A percentile compares a stretch with the other conserved stretches of the same genome.
These are phyloP conservation scores for Fusarium armeniacum DNA, from an alignment of 2,329 filamentous ascomycete genomes.

Conservation along the genomic window DNA sequence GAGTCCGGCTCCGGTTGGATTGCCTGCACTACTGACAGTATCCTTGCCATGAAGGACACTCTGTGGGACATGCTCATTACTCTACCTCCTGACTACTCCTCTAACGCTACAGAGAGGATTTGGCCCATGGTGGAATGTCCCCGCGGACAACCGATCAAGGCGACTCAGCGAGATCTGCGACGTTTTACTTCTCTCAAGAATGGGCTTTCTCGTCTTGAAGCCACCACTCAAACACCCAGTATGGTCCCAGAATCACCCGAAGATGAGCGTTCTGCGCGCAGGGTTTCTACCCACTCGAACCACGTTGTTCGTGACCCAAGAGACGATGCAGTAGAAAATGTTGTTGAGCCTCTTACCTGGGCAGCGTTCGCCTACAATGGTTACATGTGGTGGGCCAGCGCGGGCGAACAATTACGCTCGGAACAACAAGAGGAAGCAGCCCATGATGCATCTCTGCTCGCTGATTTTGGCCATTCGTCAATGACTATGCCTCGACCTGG, in stretches of 20 bases:
- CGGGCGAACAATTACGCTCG: conserved; percentile 77
- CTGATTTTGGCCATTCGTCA: conserved; percentile 61
- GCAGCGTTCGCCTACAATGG: conserved; percentile 82
- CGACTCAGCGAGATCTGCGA: conserved; percentile 89
- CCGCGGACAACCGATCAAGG: conserved; percentile 76
- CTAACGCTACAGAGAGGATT: conserved; percentile 69
- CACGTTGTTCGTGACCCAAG: conserved; percentile 55
- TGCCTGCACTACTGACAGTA: conserved; percentile 95
- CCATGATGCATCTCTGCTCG: conserved; percentile 69
- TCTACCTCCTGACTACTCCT: conserved; percentile 75
- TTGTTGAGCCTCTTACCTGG: conserved; percentile 76
- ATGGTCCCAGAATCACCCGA: conserved; percentile 50
- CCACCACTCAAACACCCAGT: conserved; percentile 40
- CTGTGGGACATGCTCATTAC: conserved; percentile 93
- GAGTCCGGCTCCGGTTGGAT: conserved; percentile 80
- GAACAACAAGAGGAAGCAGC: conserved; percentile 71
- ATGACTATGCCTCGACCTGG: conserved; percentile 52
- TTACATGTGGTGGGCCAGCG: conserved; percentile 93
- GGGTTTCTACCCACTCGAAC: conserved; percentile 50
- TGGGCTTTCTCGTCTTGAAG: conserved; percentile 68
- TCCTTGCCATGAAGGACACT: conserved; percentile 85
- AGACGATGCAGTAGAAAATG: conserved; percentile 66
- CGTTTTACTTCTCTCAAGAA: conserved; percentile 79
- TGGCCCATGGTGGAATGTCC: conserved; percentile 84
- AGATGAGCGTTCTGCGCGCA: conserved; percentile 47